Evolutionary conservation across 2,329 filamentous ascomycete genomes (phyloP).

Genomic region (Neophaeococcomyces aloes): DNA sequence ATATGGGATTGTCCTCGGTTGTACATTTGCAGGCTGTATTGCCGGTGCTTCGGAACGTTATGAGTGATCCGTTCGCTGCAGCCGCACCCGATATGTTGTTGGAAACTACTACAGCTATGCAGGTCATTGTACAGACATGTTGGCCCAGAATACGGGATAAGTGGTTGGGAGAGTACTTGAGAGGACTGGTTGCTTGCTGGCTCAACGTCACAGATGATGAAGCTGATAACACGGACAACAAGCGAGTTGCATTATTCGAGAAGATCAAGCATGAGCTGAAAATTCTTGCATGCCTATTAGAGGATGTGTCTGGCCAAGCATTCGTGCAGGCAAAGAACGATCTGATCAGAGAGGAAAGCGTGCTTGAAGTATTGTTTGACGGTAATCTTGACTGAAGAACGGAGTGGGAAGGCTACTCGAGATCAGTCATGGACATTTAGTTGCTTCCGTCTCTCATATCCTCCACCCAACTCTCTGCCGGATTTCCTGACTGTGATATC

Average conservation of each 20-base stretch:
- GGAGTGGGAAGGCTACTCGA: background rate
- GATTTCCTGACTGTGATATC: no score
- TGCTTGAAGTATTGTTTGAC: conserved; percentile 28
- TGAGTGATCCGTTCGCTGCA: conserved; percentile 59
- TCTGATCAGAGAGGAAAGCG: conserved; percentile 25
- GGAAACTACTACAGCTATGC: conserved; percentile 44
- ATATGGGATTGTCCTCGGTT: conserved; percentile 29
- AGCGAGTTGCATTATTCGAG: conserved; percentile 9
- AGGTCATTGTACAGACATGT: conserved; percentile 49
- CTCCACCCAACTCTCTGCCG: no score
- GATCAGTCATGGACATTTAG: no score
- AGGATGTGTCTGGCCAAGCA: conserved; percentile 17
- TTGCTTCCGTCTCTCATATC: no score
- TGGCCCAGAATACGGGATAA: conserved; percentile 55
- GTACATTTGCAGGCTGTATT: conserved; percentile 50
- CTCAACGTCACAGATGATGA: conserved; percentile 40
- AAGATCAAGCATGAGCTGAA: conserved; percentile 25
- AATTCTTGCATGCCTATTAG: conserved; percentile 23
- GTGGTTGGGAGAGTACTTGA: conserved; percentile 55
- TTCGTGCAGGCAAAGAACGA: conserved; percentile 19
- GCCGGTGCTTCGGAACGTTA: conserved; percentile 52
- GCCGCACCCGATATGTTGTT: conserved; percentile 45
- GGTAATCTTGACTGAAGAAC: conserved; percentile 9
- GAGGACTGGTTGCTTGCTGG: conserved; percentile 54
- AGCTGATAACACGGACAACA: conserved; percentile 13